phyloP scores from a whole-genome alignment of 331 rosid species.

The Arachis monticola region DNA sequence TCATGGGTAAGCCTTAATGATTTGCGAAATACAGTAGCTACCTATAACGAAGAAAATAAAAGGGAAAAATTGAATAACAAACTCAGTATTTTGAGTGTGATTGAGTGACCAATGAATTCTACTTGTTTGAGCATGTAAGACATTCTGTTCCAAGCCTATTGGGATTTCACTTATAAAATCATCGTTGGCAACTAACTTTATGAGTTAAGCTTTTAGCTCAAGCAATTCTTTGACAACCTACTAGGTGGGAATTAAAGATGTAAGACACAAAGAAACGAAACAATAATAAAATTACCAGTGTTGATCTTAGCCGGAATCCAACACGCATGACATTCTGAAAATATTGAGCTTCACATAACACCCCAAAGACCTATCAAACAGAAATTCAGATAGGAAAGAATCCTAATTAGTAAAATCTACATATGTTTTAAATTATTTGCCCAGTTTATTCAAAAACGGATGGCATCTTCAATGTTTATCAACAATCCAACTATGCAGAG shows the following conservation, averaged over 20 bases:
- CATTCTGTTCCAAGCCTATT: constrained; percentile 6
- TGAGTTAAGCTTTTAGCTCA: constrained; percentile 4
- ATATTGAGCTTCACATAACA: constrained; percentile 91
- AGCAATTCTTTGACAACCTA: constrained; percentile 12
- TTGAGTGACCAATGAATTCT: constrained; percentile 31
- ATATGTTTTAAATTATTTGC: constrained; percentile 17
- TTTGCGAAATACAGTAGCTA: constrained; percentile 95
- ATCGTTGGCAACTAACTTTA: constrained; percentile 9
- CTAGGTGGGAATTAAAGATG: constrained; percentile 5
- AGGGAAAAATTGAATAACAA: constrained; percentile 3
- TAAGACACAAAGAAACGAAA: not conserved
- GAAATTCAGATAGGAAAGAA: constrained; percentile 40
- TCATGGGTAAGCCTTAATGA: constrained; percentile 96
- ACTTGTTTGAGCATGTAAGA: constrained; percentile 12
- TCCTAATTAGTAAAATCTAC: constrained; percentile 33
- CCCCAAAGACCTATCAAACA: constrained; percentile 70
- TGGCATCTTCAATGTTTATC: constrained; percentile 23
- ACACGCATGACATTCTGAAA: constrained; percentile 97
- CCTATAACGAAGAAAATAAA: constrained; percentile 50
- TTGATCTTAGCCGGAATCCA: constrained; percentile 80
- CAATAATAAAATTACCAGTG: constrained; percentile 64
- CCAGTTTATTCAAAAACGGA: constrained; percentile 13
- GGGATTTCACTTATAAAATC: not conserved
- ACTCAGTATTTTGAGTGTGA: constrained; percentile 26
- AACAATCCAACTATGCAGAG: constrained; percentile 21